Percentiles rank a stretch among this genome's conserved stretches.
Evolutionary conservation across 495 filamentous ascomycete genomes (phyloP).

Genomic region (Evernia prunastri): DNA sequence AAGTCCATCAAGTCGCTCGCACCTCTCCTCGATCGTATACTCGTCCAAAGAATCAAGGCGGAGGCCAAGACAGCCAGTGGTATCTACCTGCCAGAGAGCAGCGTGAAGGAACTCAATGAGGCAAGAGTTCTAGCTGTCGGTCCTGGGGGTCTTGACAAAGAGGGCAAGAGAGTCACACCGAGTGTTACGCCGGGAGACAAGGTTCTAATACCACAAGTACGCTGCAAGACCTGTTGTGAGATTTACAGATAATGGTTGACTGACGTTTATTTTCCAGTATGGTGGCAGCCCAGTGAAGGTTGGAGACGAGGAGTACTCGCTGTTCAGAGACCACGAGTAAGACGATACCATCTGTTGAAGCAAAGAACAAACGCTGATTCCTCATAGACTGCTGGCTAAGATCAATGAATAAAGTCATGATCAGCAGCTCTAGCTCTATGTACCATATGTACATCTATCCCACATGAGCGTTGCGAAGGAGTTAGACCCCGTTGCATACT

Average conservation of each 20-base stretch:
- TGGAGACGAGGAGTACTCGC: conserved; percentile 89
- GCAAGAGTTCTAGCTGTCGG: conserved; percentile 92
- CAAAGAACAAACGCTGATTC: conserved; percentile 26
- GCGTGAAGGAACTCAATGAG: conserved; percentile 97
- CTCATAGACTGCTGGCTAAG: conserved; percentile 69
- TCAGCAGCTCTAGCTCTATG: conserved; percentile 8
- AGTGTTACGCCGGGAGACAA: conserved; percentile 79
- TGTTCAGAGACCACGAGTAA: conserved; percentile 97
- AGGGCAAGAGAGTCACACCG: conserved; percentile 78
- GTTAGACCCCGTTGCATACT: conserved; percentile 18
- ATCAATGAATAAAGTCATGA: conserved; percentile 68
- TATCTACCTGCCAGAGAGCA: conserved; percentile 95
- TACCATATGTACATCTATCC: conserved; percentile 24
- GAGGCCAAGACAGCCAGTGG: conserved; percentile 92
- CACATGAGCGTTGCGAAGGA: conserved; percentile 8
- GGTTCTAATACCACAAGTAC: conserved; percentile 94
- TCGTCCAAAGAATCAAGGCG: conserved; percentile 96
- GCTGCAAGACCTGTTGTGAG: conserved; percentile 26
- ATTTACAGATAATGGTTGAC: conserved; percentile 16
- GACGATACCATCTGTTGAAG: conserved; percentile 31
- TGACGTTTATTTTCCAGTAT: conserved; percentile 54
- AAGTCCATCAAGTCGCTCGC: conserved; percentile 93
- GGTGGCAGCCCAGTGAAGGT: conserved; percentile 95
- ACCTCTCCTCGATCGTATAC: conserved; percentile 95
- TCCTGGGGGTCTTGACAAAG: conserved; percentile 75